Evolutionary conservation across 352 stramenopile species (phyloP).

Genomic region (Phytophthora hibernalis): DNA sequence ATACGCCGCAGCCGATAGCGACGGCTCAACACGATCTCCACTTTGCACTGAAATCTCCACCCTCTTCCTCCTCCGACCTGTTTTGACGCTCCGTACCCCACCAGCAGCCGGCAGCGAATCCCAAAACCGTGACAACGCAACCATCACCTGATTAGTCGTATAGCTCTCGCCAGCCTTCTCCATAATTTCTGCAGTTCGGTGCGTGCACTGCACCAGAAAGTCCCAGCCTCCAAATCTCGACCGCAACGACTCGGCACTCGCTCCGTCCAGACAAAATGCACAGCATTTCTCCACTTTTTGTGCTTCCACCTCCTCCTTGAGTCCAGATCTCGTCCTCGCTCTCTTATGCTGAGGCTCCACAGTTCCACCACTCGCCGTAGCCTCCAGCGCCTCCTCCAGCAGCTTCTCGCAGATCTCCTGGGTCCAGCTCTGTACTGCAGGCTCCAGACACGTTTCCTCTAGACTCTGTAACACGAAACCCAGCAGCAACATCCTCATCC

Average conservation of each 20-base stretch:
- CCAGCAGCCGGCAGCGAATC: conserved; percentile 19
- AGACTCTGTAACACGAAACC: conserved; percentile 37
- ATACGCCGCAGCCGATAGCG: conserved; percentile 21
- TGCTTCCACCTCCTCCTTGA: conserved; percentile 2
- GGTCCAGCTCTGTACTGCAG: conserved; percentile 33
- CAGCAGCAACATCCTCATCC: conserved; percentile 38
- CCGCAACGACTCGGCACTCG: conserved; percentile 20
- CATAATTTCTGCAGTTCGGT: conserved; percentile 21
- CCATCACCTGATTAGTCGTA: conserved; percentile 29
- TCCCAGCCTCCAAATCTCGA: conserved; percentile 29
- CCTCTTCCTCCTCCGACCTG: conserved; percentile 20
- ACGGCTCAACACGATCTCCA: conserved; percentile 6
- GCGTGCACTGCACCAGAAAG: conserved; percentile 34
- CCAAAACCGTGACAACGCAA: conserved; percentile 33
- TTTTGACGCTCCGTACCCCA: conserved; percentile 7
- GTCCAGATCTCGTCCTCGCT: conserved; percentile 18
- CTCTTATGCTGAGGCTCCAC: conserved; percentile 15
- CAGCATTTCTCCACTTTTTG: conserved; percentile 16
- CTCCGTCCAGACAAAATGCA: conserved; percentile 37
- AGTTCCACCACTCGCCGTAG: conserved; percentile 22
- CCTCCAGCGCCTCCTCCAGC: conserved; percentile 48
- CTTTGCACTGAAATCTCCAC: conserved; percentile 16
- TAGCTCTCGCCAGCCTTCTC: conserved; percentile 31
- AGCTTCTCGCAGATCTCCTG: conserved; percentile 49
- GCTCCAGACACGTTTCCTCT: conserved; percentile 13